These are phyloP conservation scores for Zalaria sp. DNA, from an alignment of 2,329 filamentous ascomycete genomes.

Conservation along the genomic window DNA sequence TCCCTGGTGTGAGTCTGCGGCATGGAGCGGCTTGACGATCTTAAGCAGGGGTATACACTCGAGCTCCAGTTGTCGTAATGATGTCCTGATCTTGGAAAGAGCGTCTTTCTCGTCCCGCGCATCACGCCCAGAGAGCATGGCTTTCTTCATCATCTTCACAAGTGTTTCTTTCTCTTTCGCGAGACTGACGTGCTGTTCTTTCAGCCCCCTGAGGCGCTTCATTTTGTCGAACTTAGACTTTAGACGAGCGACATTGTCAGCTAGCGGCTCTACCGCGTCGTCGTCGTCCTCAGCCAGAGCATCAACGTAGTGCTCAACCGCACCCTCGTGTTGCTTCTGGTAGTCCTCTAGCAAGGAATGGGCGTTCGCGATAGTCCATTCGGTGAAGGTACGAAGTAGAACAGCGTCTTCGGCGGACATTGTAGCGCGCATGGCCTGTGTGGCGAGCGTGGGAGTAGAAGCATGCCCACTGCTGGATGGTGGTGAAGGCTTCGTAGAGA, in stretches of 20 bases:
- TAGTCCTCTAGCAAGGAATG: background rate
- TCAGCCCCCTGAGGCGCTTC: slow-evolving; percentile 1
- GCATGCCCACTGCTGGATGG: slow-evolving; percentile 1
- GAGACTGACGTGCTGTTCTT: slow-evolving; percentile 1
- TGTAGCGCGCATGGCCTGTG: background rate
- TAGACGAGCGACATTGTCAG: background rate
- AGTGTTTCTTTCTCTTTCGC: slow-evolving; percentile 2
- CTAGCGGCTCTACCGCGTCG: slow-evolving; percentile 1
- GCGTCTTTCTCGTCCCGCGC: slow-evolving; percentile 3
- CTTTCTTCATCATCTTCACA: slow-evolving; percentile 4
- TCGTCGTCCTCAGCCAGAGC: slow-evolving; percentile 1
- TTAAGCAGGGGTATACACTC: slow-evolving; percentile 4
- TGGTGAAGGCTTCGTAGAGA: background rate
- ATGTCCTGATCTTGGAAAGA: slow-evolving; percentile 4
- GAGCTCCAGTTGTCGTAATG: background rate
- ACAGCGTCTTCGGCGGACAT: slow-evolving; percentile 1
- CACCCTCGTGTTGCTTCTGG: slow-evolving; percentile 1
- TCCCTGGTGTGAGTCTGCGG: slow-evolving; percentile 1
- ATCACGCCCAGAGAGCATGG: slow-evolving; percentile 3
- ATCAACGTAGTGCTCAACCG: slow-evolving; percentile 4
- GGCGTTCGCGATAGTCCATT: slow-evolving; percentile 2
- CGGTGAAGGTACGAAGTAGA: slow-evolving; percentile 2
- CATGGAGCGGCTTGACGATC: slow-evolving; percentile 1
- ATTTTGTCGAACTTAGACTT: background rate
- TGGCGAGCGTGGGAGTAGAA: background rate